Percentiles rank a stretch among this genome's conserved stretches.
Evolutionary conservation across 306 rosid genomes (phyloP).

Genomic region (Cucumis melo): DNA sequence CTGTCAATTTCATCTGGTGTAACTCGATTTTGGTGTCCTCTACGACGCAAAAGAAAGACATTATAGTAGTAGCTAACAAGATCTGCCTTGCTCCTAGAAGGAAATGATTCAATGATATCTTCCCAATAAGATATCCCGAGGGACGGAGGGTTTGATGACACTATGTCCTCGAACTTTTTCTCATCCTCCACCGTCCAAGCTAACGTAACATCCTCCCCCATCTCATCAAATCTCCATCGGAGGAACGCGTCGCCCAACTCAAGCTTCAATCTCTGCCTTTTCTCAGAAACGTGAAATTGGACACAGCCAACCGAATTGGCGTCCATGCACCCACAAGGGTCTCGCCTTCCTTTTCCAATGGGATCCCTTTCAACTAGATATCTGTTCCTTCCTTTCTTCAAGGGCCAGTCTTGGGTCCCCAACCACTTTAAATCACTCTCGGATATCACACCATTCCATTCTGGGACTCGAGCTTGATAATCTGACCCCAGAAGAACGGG

Average conservation of each 20-base stretch:
- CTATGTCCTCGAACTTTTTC: slow-evolving; percentile 34
- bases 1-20: slow-evolving; percentile 48
- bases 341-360: slow-evolving; percentile 85
- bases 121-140: slow-evolving; percentile 43
- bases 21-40: slow-evolving; percentile 66
- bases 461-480: slow-evolving; percentile 53
- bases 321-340: slow-evolving; percentile 48
- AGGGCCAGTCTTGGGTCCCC: slow-evolving; percentile 66
- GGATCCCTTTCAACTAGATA: slow-evolving; percentile 69
- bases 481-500: slow-evolving; percentile 27
- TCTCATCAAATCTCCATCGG: slow-evolving; percentile 36
- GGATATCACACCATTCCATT: slow-evolving; percentile 38
- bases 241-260: slow-evolving; percentile 59
- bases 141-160: slow-evolving; percentile 32
- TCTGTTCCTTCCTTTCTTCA: slow-evolving; percentile 16
- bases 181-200: slow-evolving; percentile 49
- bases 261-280: slow-evolving; percentile 39
- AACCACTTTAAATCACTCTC: slow-evolving; percentile 67
- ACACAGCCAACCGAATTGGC: slow-evolving; percentile 53
- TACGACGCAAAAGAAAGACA: slow-evolving; percentile 59
- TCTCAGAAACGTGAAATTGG: slow-evolving; percentile 62
- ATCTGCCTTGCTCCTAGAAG: slow-evolving; percentile 48
- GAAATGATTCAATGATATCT: slow-evolving; percentile 32
- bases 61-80: slow-evolving; percentile 83
- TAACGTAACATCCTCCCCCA: slow-evolving; percentile 50